phyloP scores from a whole-genome alignment of 495 filamentous ascomycete genomes.

The Corynascus novoguineensis region DNA sequence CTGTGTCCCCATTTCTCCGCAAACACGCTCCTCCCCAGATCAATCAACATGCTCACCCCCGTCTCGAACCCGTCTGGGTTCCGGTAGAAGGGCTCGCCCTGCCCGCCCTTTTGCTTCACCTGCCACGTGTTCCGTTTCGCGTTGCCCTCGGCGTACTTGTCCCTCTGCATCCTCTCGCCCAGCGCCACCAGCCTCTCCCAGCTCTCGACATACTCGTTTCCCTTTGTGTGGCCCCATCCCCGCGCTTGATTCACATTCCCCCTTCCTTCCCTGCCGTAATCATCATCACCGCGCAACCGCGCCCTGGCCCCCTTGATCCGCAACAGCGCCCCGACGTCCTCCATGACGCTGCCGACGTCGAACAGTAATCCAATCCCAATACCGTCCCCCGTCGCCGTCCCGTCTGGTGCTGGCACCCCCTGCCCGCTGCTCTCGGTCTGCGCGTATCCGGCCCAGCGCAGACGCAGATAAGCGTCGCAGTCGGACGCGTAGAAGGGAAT shows the following conservation, averaged over 20 bases:
- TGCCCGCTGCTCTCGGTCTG: constrained; percentile 41
- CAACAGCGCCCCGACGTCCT: constrained; percentile 44
- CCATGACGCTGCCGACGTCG: constrained; percentile 44
- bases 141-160: constrained; percentile 29
- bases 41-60: constrained; percentile 44
- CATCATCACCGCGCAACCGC: constrained; percentile 23
- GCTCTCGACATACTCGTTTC: constrained; percentile 31
- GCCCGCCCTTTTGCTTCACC: constrained; percentile 45
- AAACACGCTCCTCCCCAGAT: constrained; percentile 47
- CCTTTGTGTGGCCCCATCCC: constrained; percentile 25
- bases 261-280: constrained; percentile 21
- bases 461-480: constrained; percentile 43
- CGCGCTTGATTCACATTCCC: constrained; percentile 9
- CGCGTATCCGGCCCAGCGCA: constrained; percentile 49
- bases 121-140: constrained; percentile 50
- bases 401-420: too few species aligned
- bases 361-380: constrained; percentile 44
- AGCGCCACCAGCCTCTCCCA: constrained; percentile 33
- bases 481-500: constrained; percentile 56
- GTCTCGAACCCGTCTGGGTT: constrained; percentile 49
- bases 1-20: constrained; percentile 52
- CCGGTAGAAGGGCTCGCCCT: constrained; percentile 53
- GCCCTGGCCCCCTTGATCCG: constrained; percentile 28
- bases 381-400: too few species aligned
- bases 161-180: constrained; percentile 32